Base-by-base conservation (phyloP, 192 early-diverging fungal genomes). In the Entomortierella lignicola region DNA sequence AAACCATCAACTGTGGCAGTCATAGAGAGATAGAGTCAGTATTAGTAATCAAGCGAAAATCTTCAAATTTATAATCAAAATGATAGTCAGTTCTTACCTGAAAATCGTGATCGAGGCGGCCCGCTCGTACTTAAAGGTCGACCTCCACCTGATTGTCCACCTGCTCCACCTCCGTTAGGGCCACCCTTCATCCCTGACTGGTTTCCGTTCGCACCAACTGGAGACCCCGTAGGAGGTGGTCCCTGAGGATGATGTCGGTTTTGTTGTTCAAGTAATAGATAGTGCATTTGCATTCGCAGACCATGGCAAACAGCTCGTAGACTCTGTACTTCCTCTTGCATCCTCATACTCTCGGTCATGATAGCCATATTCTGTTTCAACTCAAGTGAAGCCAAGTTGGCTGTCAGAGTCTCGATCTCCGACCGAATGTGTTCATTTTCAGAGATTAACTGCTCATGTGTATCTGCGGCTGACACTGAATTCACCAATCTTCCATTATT, bases 311-410 rank as follows among this genome's bases (percentile, higher is more conserved):
- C 63, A 4, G 88, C 87, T 29, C 87, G 63, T 31, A 93, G 43
- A 48, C 87, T 86, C 48, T 93, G 89, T 50, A 93, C 84, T 60
- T 93, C 92, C 54, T 93, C 92, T 48, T 91, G 87, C 61, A 90
- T 60, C 21, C 90, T 70, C 64, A 88, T 77, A 11, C 84, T 90
- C 59, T 92, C 91, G 15, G 85, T 85, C 86, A 92, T 87, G 32
- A 93, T 67, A 8, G 90, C 89, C 74, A 92, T 84, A 43, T 91
- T 90, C 43, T 93, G 90, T 55, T 88, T 84, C n/a, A 90, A 58
- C 55, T 92, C 92, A 25, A 92, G 57, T 20, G 89, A 87, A 0
- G 81, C 79, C 23, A 93, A 52, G 30, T 77, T 84, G 21, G 86
- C 85, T 20, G 68, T 87, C 51, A 93, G 55, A 11, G 85, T 83